Evolutionary conservation across 2,329 filamentous ascomycete species (phyloP).

Genomic region (Onygenales sp.): DNA sequence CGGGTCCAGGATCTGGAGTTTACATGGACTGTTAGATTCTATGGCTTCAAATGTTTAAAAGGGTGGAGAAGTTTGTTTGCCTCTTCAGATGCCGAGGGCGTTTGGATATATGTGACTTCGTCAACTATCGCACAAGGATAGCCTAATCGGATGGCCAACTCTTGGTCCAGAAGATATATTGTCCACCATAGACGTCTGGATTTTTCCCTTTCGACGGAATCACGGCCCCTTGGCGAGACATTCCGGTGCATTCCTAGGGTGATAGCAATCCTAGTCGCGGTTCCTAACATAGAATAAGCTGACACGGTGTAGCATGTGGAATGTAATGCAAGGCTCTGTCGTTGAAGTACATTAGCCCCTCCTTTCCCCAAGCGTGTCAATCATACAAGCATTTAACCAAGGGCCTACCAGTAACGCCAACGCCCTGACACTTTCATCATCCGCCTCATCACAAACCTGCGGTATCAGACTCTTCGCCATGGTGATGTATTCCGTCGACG

Average conservation of each 20-base stretch:
- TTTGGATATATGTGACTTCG: neutral
- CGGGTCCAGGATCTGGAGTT: neutral
- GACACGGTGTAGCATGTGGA: neutral
- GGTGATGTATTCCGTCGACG: neutral
- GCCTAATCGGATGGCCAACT: neutral
- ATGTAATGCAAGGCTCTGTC: neutral
- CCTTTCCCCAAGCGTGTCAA: no score
- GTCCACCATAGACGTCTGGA: neutral
- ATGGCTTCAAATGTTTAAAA: no score
- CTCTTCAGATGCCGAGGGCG: neutral
- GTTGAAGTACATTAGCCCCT: neutral
- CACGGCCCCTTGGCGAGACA: neutral
- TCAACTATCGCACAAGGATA: neutral
- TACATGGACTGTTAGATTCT: no score
- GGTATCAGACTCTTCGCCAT: neutral
- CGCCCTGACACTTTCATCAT: neutral
- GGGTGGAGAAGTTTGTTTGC: neutral
- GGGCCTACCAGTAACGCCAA: neutral
- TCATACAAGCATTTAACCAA: neutral
- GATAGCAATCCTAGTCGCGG: neutral
- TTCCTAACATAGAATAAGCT: neutral
- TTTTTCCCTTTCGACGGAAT: neutral
- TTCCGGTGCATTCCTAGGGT: neutral
- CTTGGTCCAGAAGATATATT: neutral
- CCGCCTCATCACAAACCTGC: neutral